These are phyloP conservation scores for Candolleomyces eurysporus DNA, from an alignment of 768 basidiomycete species.

Conservation along the genomic window DNA sequence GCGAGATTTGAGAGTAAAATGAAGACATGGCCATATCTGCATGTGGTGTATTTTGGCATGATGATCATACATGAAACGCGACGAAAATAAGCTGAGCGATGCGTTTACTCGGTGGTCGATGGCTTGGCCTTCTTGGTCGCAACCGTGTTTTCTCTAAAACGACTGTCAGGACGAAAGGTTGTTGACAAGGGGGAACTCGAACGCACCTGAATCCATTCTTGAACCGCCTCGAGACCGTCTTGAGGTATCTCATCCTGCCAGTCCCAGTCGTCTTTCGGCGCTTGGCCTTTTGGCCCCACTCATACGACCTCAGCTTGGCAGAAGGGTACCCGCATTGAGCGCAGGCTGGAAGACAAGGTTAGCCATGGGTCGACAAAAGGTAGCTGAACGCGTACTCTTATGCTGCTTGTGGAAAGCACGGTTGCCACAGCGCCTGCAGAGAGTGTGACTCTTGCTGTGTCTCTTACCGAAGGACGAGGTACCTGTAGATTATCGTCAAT, in stretches of 20 bases:
- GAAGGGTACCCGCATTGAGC: slow-evolving; percentile 95
- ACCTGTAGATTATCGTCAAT: slow-evolving; percentile 46
- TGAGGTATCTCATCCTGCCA: slow-evolving; percentile 93
- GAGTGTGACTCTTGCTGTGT: slow-evolving; percentile 95
- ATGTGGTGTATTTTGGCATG: not conserved
- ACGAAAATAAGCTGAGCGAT: not conserved
- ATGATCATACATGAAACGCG: not conserved
- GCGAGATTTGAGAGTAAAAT: too few species aligned
- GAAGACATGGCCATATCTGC: too few species aligned
- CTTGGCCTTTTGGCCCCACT: slow-evolving; percentile 99
- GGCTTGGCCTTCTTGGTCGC: slow-evolving; percentile 80
- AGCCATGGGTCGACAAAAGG: not conserved
- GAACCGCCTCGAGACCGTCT: slow-evolving; percentile 90
- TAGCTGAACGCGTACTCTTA: slow-evolving; percentile 67
- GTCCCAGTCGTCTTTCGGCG: slow-evolving; percentile 99
- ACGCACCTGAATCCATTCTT: slow-evolving; percentile 95
- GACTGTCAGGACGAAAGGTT: not conserved
- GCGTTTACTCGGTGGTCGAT: not conserved
- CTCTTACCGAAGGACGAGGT: slow-evolving; percentile 98
- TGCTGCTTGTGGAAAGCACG: slow-evolving; percentile 98
- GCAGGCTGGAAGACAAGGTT: slow-evolving; percentile 59
- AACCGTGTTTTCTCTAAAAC: slow-evolving; percentile 77
- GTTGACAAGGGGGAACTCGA: not conserved
- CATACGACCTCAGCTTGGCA: slow-evolving; percentile 92
- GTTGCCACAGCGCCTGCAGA: slow-evolving; percentile 96